Percentiles rank a stretch among this genome's conserved stretches.
phyloP scores from a whole-genome alignment of 306 rosid species.

The Fagus sylvatica region DNA sequence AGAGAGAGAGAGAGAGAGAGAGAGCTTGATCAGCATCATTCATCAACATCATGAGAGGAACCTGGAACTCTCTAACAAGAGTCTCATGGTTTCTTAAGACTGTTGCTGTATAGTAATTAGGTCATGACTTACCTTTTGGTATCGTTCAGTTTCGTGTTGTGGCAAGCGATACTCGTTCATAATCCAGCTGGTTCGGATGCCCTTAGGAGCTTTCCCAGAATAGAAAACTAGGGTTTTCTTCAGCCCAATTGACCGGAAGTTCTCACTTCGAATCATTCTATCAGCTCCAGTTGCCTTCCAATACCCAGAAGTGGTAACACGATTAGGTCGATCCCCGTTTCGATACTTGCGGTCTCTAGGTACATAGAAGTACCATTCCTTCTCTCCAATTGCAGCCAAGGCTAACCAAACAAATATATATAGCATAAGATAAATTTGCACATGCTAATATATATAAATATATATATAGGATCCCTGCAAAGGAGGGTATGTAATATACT shows the following conservation, averaged over 20 bases:
- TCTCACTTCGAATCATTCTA: constrained; percentile 81
- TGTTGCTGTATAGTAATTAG: no score
- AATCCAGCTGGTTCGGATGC: constrained; percentile 94
- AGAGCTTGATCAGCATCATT: background rate
- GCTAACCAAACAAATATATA: constrained; percentile 39
- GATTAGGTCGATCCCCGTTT: constrained; percentile 90
- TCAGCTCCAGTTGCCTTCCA: constrained; percentile 99
- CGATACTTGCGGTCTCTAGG: constrained; percentile 90
- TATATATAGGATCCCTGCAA: constrained; percentile 7
- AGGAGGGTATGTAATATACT: constrained; percentile 19
- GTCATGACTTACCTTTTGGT: constrained; percentile 65
- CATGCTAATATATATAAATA: background rate
- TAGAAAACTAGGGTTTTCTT: constrained; percentile 99
- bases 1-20: background rate
- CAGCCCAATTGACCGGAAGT: constrained; percentile 74
- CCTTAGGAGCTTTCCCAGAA: constrained; percentile 97
- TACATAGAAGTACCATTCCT: constrained; percentile 98
- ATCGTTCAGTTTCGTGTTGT: constrained; percentile 89
- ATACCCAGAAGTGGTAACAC: constrained; percentile 91
- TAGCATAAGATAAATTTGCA: background rate
- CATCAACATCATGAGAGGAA: background rate
- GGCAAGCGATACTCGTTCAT: constrained; percentile 99
- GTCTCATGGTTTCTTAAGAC: background rate
- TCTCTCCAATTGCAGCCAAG: constrained; percentile 96
- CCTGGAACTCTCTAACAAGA: background rate